A percentile compares a stretch with the other conserved stretches of the same genome.
These are phyloP conservation scores for Lodderomyces beijingensis DNA, from an alignment of 1,139 yeast genomes.

Conservation along the genomic window DNA sequence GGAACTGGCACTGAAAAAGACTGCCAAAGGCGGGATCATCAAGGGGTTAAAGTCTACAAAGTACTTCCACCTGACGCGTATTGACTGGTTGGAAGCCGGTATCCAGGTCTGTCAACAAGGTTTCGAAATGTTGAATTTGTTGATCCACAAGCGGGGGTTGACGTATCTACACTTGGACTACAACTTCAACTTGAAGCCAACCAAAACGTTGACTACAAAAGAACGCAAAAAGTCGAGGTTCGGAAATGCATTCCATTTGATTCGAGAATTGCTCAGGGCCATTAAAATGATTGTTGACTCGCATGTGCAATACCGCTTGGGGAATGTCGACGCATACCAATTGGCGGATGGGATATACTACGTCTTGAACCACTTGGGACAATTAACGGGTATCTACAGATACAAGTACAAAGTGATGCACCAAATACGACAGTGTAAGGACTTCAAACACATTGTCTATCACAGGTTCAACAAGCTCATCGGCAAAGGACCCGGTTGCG, in stretches of 20 bases:
- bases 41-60: slow-evolving; percentile 71
- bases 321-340: slow-evolving; percentile 89
- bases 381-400: slow-evolving; percentile 91
- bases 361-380: slow-evolving; percentile 89
- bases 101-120: slow-evolving; percentile 92
- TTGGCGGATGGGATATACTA: slow-evolving; percentile 92
- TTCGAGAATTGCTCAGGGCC: slow-evolving; percentile 81
- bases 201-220: slow-evolving; percentile 92
- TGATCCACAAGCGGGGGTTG: slow-evolving; percentile 87
- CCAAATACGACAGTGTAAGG: slow-evolving; percentile 94
- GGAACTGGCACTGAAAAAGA: slow-evolving; percentile 35
- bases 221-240: slow-evolving; percentile 94
- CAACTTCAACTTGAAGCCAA: slow-evolving; percentile 93
- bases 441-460: slow-evolving; percentile 86
- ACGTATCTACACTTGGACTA: slow-evolving; percentile 92
- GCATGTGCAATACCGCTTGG: slow-evolving; percentile 86
- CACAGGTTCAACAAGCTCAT: slow-evolving; percentile 73
- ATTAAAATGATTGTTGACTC: slow-evolving; percentile 86
- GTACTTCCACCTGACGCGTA: slow-evolving; percentile 84
- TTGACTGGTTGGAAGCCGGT: slow-evolving; percentile 99
- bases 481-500: slow-evolving; percentile 98
- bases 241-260: slow-evolving; percentile 93
- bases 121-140: slow-evolving; percentile 82
- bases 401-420: slow-evolving; percentile 98
- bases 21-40: too few species aligned